A percentile compares a stretch with the other conserved stretches of the same genome.
Conservation (phyloP, 2,329 filamentous ascomycete genomes). For the Trichoderma sp. region DNA sequence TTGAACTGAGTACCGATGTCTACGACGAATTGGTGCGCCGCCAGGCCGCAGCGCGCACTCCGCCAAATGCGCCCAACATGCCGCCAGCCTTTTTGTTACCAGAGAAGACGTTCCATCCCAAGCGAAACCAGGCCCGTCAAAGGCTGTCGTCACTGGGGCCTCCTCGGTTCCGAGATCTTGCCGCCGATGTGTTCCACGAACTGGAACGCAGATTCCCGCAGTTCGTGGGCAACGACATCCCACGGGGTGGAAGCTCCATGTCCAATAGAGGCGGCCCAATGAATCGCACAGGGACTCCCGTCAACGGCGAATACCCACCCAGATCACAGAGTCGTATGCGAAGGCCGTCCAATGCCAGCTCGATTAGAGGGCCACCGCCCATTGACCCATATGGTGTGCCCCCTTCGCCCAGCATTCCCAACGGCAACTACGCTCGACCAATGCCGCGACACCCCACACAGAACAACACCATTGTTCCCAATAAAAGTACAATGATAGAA, state of each 20-base stretch:
- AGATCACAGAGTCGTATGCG: conserved; percentile 54
- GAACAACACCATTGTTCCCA: conserved; percentile 93
- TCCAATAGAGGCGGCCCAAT: conserved; percentile 56
- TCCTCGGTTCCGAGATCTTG: conserved; percentile 84
- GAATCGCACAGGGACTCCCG: conserved; percentile 61
- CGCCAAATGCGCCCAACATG: conserved; percentile 50
- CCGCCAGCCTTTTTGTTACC: conserved; percentile 76
- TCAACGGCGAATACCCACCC: conserved; percentile 55
- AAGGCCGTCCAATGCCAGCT: conserved; percentile 62
- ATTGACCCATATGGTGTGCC: conserved; percentile 53
- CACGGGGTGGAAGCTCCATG: conserved; percentile 67
- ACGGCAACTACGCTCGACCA: conserved; percentile 70
- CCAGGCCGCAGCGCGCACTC: conserved; percentile 63
- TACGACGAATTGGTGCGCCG: conserved; percentile 91
- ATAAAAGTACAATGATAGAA: conserved; percentile 96
- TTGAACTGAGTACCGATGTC: conserved; percentile 95
- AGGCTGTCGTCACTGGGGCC: conserved; percentile 87
- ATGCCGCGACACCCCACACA: conserved; percentile 82
- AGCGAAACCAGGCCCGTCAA: conserved; percentile 95
- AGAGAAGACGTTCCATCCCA: conserved; percentile 90
- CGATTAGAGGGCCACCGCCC: conserved; percentile 48
- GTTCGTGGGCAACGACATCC: conserved; percentile 69
- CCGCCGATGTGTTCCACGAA: conserved; percentile 94
- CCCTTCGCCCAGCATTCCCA: conserved; percentile 56
- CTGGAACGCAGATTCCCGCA: conserved; percentile 85